These are phyloP conservation scores for Microstroma glucosiphilum DNA, from an alignment of 1,284 basidiomycete genomes.

Conservation along the genomic window DNA sequence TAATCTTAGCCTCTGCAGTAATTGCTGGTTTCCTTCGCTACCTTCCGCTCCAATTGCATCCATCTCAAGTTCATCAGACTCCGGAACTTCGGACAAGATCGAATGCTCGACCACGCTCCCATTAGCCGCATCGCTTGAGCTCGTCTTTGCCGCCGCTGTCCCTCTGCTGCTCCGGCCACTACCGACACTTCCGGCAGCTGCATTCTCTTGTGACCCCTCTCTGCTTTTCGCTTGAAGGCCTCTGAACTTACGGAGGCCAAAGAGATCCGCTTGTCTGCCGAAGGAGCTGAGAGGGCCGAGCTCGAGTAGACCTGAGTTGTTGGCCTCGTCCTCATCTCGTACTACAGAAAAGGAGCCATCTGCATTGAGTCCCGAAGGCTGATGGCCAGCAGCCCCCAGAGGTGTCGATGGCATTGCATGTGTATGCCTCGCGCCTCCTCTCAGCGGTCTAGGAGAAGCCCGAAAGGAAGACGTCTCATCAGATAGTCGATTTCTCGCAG, in stretches of 20 bases:
- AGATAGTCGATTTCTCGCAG: too few species aligned
- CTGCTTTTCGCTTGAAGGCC: background rate
- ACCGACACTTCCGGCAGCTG: background rate
- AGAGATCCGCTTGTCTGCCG: background rate
- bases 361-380: constrained; percentile 18
- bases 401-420: too few species aligned
- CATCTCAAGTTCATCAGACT: constrained; percentile 1
- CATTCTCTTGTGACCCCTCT: background rate
- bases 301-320: constrained; percentile 44
- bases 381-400: background rate
- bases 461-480: too few species aligned
- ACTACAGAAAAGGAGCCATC: constrained; percentile 47
- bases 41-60: constrained; percentile 10
- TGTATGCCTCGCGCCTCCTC: too few species aligned
- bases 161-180: background rate
- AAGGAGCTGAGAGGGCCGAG: constrained; percentile 22
- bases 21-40: constrained; percentile 51
- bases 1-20: constrained; percentile 86
- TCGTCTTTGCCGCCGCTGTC: background rate
- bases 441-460: too few species aligned
- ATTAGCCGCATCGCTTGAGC: background rate
- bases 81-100: constrained; percentile 6
- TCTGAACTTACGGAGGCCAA: background rate
- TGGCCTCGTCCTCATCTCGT: constrained; percentile 44
- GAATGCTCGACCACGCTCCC: constrained; percentile 16